Conservation (phyloP, 176 grass and related monocot genomes). For the Eragrostis nindensis region DNA sequence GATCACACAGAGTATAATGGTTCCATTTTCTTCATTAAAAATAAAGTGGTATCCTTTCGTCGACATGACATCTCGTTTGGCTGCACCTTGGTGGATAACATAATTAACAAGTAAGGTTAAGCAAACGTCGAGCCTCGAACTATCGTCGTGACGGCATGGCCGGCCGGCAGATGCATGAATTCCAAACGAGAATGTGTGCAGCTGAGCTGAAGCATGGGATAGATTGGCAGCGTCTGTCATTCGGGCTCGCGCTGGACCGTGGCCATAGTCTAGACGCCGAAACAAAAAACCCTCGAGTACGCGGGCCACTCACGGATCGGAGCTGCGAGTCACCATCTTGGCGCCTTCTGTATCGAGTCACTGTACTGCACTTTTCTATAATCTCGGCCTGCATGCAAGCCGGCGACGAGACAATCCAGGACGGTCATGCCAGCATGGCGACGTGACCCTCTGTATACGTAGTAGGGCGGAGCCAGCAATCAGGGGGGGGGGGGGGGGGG, state of each 20-base stretch:
- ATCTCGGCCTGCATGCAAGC: constrained; percentile 1
- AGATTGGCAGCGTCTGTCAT: neutral
- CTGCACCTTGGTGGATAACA: neutral
- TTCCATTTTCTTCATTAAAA: neutral
- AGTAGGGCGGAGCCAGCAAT: no score
- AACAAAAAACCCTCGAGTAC: neutral
- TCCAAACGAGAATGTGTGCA: no score
- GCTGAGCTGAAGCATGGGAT: neutral
- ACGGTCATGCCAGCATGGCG: neutral
- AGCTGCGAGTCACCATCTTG: constrained; percentile 8
- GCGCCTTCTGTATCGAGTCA: neutral
- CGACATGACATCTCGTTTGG: neutral
- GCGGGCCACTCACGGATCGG: neutral
- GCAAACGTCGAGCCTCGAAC: neutral
- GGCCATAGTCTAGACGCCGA: neutral
- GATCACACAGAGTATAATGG: neutral
- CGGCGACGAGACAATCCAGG: constrained; percentile 3
- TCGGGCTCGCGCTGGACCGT: neutral
- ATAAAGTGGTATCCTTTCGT: neutral
- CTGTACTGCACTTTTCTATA: neutral
- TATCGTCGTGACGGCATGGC: neutral
- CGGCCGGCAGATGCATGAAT: no score
- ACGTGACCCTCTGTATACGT: constrained; percentile 26
- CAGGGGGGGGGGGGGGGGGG: no score
- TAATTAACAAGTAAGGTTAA: neutral